Base-by-base conservation (phyloP, 257 asterid species). In the Capsicum pubescens region DNA sequence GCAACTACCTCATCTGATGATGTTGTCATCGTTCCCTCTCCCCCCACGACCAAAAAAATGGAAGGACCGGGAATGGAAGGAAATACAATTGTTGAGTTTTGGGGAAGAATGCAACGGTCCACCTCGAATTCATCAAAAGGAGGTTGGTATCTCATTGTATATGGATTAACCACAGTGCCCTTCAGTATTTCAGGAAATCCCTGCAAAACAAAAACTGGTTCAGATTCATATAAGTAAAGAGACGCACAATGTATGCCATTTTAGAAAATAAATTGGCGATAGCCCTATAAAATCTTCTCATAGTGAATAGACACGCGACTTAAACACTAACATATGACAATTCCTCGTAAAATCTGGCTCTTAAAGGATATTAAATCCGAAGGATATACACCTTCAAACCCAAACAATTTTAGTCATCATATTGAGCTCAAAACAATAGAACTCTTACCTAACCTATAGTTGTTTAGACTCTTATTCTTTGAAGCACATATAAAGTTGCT, bases 81-180 rank as follows among this genome's bases (percentile, higher is more conserved):
- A 64, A 95, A 87, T 19, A 86, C 91, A 35, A 89, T 88, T 7
- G 91, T 87, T 67, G 90, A 80, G 77, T 83, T 91, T 82, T 66
- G 70, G 15, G 98, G 99, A 82, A 97, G 94, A 58, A 89, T 87
- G 79, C 97, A 94, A n/a, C 88, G 90, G 44, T 97, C 99, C n/a
- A 97, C 97, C 92, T 97, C 99, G 54, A 97, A 97, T 79, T 97
- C 99, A 55, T 95, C 98, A 66, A 92, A 95, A 3, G 99, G 99
- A 36, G 99, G 97, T 60, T 74, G 86, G 79, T 93, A 97, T 86
- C 91, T 94, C 81, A 80, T 83, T 3, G 93, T 92, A 52, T 93
- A 92, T 15, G 91, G 93, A 84, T 90, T 82, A 60, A 92, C 64
- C 77, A 91, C 91, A 42, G 89, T 92, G 42, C 98, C 98, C 13